Evolutionary conservation across 2,329 filamentous ascomycete species (phyloP).

Genomic region (Xylaria sp.): DNA sequence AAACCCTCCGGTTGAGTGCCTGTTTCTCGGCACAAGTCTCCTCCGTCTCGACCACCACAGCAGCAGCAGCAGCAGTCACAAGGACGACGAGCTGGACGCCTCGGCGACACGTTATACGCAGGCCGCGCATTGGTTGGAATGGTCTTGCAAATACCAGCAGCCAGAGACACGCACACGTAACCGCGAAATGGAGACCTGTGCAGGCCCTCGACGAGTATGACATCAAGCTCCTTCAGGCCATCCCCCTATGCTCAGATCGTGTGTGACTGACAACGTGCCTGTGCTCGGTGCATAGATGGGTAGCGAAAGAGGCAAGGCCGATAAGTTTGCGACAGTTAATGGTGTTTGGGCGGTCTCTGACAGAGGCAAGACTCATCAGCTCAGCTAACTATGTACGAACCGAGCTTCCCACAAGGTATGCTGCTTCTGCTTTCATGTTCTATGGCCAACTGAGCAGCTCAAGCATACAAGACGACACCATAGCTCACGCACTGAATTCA

Average conservation of each 20-base stretch:
- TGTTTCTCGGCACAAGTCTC: conserved; percentile 17
- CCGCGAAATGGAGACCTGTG: conserved; percentile 69
- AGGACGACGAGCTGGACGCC: conserved; percentile 15
- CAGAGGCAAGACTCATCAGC: conserved; percentile 87
- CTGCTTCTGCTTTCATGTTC: conserved; percentile 9
- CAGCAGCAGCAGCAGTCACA: background rate
- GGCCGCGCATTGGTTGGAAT: background rate
- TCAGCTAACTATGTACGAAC: conserved; percentile 98
- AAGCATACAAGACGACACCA: background rate
- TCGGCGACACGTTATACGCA: conserved; percentile 34
- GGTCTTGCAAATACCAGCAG: conserved; percentile 35
- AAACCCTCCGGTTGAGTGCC: conserved; percentile 47
- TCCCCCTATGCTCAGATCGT: background rate
- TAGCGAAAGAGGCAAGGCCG: conserved; percentile 89
- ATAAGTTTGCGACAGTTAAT: conserved; percentile 96
- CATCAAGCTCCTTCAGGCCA: conserved; percentile 27
- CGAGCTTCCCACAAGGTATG: conserved; percentile 85
- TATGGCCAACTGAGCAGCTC: too few species aligned
- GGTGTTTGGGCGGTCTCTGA: conserved; percentile 94
- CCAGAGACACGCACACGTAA: conserved; percentile 47
- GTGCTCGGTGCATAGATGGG: conserved; percentile 75
- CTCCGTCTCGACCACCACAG: conserved; percentile 13
- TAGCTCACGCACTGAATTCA: conserved; percentile 6
- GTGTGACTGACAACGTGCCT: conserved; percentile 30
- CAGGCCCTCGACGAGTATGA: conserved; percentile 73